These are phyloP conservation scores for Diaporthe sp. DNA, from an alignment of 2,329 filamentous ascomycete species.

Conservation along the genomic window DNA sequence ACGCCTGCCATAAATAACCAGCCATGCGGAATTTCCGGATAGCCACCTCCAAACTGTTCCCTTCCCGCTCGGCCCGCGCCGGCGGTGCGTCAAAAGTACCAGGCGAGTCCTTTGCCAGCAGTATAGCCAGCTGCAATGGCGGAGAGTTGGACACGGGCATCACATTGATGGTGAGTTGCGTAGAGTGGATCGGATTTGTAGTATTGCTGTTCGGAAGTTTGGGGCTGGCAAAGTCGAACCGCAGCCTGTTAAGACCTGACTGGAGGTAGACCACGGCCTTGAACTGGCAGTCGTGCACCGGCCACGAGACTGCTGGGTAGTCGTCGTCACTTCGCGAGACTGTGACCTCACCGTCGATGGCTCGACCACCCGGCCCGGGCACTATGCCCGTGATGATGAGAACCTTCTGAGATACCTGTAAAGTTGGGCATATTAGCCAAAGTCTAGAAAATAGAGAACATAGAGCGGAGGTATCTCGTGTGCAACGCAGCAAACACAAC, in stretches of 20 bases:
- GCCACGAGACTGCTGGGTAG: constrained; percentile 87
- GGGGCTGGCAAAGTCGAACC: constrained; percentile 87
- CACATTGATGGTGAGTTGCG: constrained; percentile 87
- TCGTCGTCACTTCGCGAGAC: constrained; percentile 85
- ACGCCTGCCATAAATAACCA: constrained; percentile 96
- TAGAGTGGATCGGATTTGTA: constrained; percentile 78
- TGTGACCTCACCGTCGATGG: constrained; percentile 82
- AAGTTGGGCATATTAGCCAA: constrained; percentile 2
- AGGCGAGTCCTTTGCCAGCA: constrained; percentile 88
- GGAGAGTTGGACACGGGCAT: constrained; percentile 81
- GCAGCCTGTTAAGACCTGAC: constrained; percentile 88
- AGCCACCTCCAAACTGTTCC: constrained; percentile 82
- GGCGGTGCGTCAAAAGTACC: constrained; percentile 86
- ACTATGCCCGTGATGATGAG: constrained; percentile 85
- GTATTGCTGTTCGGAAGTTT: constrained; percentile 78
- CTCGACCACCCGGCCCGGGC: constrained; percentile 74
- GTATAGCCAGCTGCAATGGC: constrained; percentile 88
- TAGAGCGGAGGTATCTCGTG: neutral
- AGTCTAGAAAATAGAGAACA: neutral
- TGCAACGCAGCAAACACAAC: neutral
- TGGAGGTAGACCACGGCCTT: constrained; percentile 92
- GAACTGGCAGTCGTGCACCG: constrained; percentile 89
- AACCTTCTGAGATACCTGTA: constrained; percentile 89
- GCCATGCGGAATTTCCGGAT: constrained; percentile 94
- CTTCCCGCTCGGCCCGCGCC: constrained; percentile 79